Evolutionary conservation across 768 basidiomycete species (phyloP), one percentile per base, ranked within the genome.

Genomic region (Cubamyces lactineus): DNA sequence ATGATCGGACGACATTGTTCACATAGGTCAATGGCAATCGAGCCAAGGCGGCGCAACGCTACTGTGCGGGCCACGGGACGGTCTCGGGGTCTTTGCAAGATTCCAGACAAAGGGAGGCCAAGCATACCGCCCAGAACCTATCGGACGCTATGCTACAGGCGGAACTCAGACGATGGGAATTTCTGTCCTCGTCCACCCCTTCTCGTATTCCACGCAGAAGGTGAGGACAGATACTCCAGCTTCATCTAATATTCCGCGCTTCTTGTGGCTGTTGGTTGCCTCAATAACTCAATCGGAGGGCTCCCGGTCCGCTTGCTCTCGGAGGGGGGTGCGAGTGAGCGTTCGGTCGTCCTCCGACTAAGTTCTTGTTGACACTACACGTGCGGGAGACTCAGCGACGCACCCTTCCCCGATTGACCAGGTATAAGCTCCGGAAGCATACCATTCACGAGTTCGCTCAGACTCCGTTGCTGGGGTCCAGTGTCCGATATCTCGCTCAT

Each of bases 251-350:
- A 23, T 28, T 45, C 41, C 57, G 49, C 49, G 26, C 41, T 52
- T 56, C 54, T 30, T 56, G 39, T 62, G 34, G 55, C 49, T 52
- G 50, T 45, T 45, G 49, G 34, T 57, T 50, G 61, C 34, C 50
- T 45, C 50, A 46, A 24, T 52, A 62, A 62, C 61, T 52, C 50
- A 59, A 59, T 59, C 57, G 57, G 49, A 51, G 57, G 24, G 28
- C 23, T 7, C 21, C 41, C 57, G 57, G 57, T 51, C 57, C 57
- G 49, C n/a, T 38, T 28, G 30, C 11, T 52, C 26, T 59, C 42
- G 49, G 57, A 59, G 47, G 26, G 51, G 48, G 24, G 13, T 49
- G 26, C 9, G 24, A 49, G 48, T 15, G 19, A 15, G 11, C 38
- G 39, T 12, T 34, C 30, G 56, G 21, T 43, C 26, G 57, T 45